These are phyloP conservation scores for Boletellus ananas DNA, from an alignment of 768 basidiomycete species.

Conservation along the genomic window DNA sequence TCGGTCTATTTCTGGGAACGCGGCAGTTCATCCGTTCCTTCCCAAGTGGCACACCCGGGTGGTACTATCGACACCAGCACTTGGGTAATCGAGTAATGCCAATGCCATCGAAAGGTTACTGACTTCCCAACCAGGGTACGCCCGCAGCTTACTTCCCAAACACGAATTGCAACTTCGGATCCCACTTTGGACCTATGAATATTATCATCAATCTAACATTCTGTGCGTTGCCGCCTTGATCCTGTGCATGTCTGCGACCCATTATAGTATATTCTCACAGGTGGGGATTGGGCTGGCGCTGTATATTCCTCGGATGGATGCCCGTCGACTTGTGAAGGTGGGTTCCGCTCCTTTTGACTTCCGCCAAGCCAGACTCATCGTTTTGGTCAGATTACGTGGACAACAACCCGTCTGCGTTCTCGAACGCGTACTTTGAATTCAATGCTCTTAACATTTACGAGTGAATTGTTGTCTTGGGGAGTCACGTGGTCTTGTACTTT, in stretches of 20 bases:
- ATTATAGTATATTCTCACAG: slow-evolving; percentile 4
- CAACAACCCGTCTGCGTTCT: slow-evolving; percentile 23
- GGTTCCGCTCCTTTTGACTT: neutral
- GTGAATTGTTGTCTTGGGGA: neutral
- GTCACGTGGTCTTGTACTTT: too few species aligned
- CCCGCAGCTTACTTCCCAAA: slow-evolving; percentile 16
- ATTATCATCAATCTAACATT: slow-evolving; percentile 21
- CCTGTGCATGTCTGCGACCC: neutral
- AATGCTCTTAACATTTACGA: slow-evolving; percentile 22
- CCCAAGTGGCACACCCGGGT: slow-evolving; percentile 26
- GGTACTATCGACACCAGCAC: slow-evolving; percentile 16
- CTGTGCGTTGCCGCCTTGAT: slow-evolving; percentile 9
- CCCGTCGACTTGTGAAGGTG: slow-evolving; percentile 28
- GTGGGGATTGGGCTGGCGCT: slow-evolving; percentile 30
- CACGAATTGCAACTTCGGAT: slow-evolving; percentile 11
- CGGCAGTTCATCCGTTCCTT: slow-evolving; percentile 34
- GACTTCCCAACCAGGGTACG: slow-evolving; percentile 6
- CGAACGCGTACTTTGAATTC: slow-evolving; percentile 22
- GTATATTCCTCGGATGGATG: slow-evolving; percentile 18
- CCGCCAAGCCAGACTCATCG: slow-evolving; percentile 25
- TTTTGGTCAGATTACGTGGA: slow-evolving; percentile 46
- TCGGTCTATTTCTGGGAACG: slow-evolving; percentile 42
- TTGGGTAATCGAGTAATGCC: slow-evolving; percentile 19
- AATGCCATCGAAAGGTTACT: neutral
- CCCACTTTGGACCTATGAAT: slow-evolving; percentile 17